Base-by-base conservation (phyloP, 257 asterid genomes). In the Knoxia roxburghii region DNA sequence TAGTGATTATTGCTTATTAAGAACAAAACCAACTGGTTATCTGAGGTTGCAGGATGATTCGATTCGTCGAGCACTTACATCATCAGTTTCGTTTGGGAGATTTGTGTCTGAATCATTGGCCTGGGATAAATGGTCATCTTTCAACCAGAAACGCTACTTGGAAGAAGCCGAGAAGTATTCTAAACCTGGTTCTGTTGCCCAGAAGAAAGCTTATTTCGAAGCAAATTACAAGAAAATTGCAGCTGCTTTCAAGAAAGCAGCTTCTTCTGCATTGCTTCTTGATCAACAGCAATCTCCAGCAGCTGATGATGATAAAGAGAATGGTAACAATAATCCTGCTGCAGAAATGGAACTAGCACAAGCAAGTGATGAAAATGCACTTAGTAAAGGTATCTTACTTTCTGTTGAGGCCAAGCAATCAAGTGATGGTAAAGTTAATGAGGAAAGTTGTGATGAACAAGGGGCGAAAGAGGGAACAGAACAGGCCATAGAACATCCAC, bases 141-240 rank as follows among this genome's bases (percentile, higher is more conserved):
- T 91, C 71, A 87, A 85, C 57, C 91, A 87, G 52, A 89, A 91
- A 73, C 86, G 95, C 30, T 72, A 91, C 79, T 72, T 86, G 77
- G 98, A 91, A 79, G 96, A 91, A 70, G 90, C 78, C 13, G 90
- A 84, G 87, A 89, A 69, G 82, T 89, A 78, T 57, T 78, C 96
- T 26, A 87, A 61, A 71, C 98, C 98, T 55, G 98, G 98, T 72
- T 85, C 96, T 68, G 96, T 91, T 72, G 98, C 98, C 56, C 95
- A 79, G 79, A 92, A 87, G 87, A 92, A 84, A 80, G 97, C 98
- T 68, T 88, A 83, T 75, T 89, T 92, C 21, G 98, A 92, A 80
- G 97, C 96, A 64, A 96, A 85, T 72, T 83, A 81, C 74, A 89
- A 84, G 82, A 84, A 82, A 65, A 80, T 84, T 32, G 81, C 77